Evolutionary conservation across 164 flowering plant genomes (phyloP).

Genomic region (Magnolia changhungtana): DNA sequence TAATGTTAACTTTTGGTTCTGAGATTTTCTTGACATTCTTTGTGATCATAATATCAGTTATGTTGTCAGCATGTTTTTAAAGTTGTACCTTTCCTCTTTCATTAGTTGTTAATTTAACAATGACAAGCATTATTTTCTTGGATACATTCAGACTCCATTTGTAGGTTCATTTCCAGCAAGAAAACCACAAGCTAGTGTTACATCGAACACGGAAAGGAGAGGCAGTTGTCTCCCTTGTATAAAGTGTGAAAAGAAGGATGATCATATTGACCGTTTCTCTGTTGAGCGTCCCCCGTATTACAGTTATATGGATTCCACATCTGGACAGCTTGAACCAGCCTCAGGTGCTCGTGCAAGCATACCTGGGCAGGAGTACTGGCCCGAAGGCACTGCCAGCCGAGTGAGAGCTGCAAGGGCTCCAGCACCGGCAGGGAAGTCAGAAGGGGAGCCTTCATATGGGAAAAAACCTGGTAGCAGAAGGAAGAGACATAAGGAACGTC

Average conservation of each 20-base stretch:
- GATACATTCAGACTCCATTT: slow-evolving; percentile 36
- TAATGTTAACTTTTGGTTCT: not conserved
- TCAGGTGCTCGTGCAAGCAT: slow-evolving; percentile 91
- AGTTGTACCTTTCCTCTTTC: not conserved
- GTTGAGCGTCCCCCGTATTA: slow-evolving; percentile 73
- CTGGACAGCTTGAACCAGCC: slow-evolving; percentile 90
- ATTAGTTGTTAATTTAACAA: not conserved
- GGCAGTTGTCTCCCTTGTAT: slow-evolving; percentile 31
- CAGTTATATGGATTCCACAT: slow-evolving; percentile 75
- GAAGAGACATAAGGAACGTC: slow-evolving; percentile 51
- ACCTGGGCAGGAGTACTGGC: slow-evolving; percentile 85
- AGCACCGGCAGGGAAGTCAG: slow-evolving; percentile 65
- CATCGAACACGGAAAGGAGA: slow-evolving; percentile 21
- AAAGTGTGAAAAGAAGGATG: slow-evolving; percentile 67
- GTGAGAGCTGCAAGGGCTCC: slow-evolving; percentile 94
- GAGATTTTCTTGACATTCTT: not conserved
- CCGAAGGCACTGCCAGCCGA: slow-evolving; percentile 83
- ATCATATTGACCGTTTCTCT: slow-evolving; percentile 31
- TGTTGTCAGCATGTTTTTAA: not conserved
- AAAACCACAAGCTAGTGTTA: slow-evolving; percentile 24
- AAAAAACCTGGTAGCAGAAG: slow-evolving; percentile 91
- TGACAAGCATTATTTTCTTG: not conserved
- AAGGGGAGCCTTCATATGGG: slow-evolving; percentile 75
- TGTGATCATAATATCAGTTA: not conserved
- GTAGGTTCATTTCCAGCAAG: slow-evolving; percentile 40